Evolutionary conservation across 1,284 basidiomycete genomes (phyloP), one percentile per base, ranked within the genome.

Genomic region (Bondarzewia mesenterica): DNA sequence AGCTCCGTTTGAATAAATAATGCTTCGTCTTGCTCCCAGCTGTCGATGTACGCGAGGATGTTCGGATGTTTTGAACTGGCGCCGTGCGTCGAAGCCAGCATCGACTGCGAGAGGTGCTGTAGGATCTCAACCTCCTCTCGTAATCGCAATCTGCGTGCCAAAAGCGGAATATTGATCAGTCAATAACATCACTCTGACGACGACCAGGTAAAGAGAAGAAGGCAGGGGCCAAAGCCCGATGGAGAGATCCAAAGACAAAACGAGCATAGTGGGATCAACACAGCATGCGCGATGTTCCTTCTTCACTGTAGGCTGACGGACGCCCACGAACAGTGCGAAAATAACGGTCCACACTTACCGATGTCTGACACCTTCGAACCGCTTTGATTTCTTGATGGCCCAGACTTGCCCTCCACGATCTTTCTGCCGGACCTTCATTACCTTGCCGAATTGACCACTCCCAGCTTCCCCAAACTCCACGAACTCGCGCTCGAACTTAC

Each of bases 111-210:
- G 20, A 99, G 77, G 59, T 91, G 85, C 54, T 89, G 81, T 32
- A 99, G 76, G 52, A 96, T 85, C 58, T 97, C 91, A 38, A 96
- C 93, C 69, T 99, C 96, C 67, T 99, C 96, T 5, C 93, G 79
- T 57, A 97, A 77, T 25, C 95, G 87, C 47, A 89, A 72, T 48
- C 92, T 93, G 47, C 38, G 26, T 18, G 47, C 10, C 41, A 22
- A 42, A 16, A 42, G 20, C n/a, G 18, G 41, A 14, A 42, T 42
- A 23, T 26, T 16, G 41, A 42, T 39, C 16, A 42, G 41, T 14
- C 8, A n/a, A 8, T 21, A 16, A 22, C 21, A 18, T 18, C 16
- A 18, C 38, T 22, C 38, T 22, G 16, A 16, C 21, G 25, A 42
- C 21, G 41, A 42, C 12, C 21, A 42, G 21, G 41, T 12, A 39